Percentiles rank a stretch among this genome's conserved stretches.
phyloP scores from a whole-genome alignment of 1,284 basidiomycete genomes.

The Dichomitus squalens region DNA sequence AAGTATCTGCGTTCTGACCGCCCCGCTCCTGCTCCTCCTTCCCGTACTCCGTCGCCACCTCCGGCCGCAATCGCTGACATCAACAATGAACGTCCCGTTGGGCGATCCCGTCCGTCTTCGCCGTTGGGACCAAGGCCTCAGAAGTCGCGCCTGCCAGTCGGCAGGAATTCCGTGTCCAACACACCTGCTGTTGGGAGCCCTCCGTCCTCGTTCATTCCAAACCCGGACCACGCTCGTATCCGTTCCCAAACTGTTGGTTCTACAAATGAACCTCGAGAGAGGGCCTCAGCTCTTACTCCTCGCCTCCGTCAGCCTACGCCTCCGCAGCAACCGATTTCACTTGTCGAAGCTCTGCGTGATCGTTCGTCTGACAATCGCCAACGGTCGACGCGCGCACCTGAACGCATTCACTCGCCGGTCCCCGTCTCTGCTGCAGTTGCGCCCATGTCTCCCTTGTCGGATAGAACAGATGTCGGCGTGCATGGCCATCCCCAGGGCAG shows the following conservation, averaged over 20 bases:
- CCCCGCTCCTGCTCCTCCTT: constrained; percentile 29
- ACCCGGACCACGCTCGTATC: constrained; percentile 14
- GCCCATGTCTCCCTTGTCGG: background rate
- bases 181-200: background rate
- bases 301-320: background rate
- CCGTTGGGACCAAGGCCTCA: constrained; percentile 50
- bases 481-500: constrained; percentile 9
- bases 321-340: background rate
- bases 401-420: constrained; percentile 12
- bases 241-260: constrained; percentile 14
- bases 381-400: too few species aligned
- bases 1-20: constrained; percentile 25
- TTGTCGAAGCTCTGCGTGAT: background rate
- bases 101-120: constrained; percentile 47
- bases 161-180: constrained; percentile 6
- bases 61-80: constrained; percentile 22
- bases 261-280: background rate
- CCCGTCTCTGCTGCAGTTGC: constrained; percentile 19
- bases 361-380: background rate
- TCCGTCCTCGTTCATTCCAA: constrained; percentile 17
- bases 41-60: constrained; percentile 36
- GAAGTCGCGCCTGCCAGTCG: constrained; percentile 33
- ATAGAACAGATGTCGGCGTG: background rate
- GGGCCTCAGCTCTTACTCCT: background rate
- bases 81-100: constrained; percentile 24